Evolutionary conservation across 1,284 basidiomycete genomes (phyloP).

Genomic region (Baeospora myosura): DNA sequence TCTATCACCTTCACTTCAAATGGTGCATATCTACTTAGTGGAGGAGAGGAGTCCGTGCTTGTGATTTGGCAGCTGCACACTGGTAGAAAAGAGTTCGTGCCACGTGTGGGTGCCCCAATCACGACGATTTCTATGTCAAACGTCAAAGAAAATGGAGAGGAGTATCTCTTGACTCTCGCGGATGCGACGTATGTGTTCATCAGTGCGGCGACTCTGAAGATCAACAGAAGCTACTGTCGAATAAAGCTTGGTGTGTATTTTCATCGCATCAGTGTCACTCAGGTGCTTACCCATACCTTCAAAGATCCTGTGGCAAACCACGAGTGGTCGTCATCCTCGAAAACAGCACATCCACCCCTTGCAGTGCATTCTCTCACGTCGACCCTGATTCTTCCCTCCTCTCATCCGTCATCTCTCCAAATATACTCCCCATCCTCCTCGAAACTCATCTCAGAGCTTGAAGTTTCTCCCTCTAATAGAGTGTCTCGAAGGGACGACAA

Average conservation of each 20-base stretch:
- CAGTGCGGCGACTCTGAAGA: slow-evolving; percentile 63
- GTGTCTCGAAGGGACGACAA: slow-evolving; percentile 82
- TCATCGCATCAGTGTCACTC: not conserved
- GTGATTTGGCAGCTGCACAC: slow-evolving; percentile 93
- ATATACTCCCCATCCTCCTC: slow-evolving; percentile 76
- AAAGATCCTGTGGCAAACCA: slow-evolving; percentile 41
- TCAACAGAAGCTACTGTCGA: slow-evolving; percentile 70
- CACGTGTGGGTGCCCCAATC: slow-evolving; percentile 86
- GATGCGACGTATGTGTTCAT: slow-evolving; percentile 84
- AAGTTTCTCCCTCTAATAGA: slow-evolving; percentile 90
- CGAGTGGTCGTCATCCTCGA: slow-evolving; percentile 32
- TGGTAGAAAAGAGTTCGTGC: slow-evolving; percentile 85
- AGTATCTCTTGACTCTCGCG: slow-evolving; percentile 77
- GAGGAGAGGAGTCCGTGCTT: slow-evolving; percentile 92
- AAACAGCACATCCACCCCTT: slow-evolving; percentile 44
- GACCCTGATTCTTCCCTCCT: slow-evolving; percentile 84
- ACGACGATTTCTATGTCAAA: slow-evolving; percentile 60
- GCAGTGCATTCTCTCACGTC: slow-evolving; percentile 66
- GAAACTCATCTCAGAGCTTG: slow-evolving; percentile 77
- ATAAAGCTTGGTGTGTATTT: slow-evolving; percentile 66
- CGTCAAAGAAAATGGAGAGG: slow-evolving; percentile 56
- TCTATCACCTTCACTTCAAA: slow-evolving; percentile 85
- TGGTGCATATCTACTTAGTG: slow-evolving; percentile 89
- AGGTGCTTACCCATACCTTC: not conserved
- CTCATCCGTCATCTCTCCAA: slow-evolving; percentile 92